Percentiles rank a stretch among this genome's conserved stretches.
These are phyloP conservation scores for Stagonosporopsis tanaceti DNA, from an alignment of 2,329 filamentous ascomycete species.

Conservation along the genomic window DNA sequence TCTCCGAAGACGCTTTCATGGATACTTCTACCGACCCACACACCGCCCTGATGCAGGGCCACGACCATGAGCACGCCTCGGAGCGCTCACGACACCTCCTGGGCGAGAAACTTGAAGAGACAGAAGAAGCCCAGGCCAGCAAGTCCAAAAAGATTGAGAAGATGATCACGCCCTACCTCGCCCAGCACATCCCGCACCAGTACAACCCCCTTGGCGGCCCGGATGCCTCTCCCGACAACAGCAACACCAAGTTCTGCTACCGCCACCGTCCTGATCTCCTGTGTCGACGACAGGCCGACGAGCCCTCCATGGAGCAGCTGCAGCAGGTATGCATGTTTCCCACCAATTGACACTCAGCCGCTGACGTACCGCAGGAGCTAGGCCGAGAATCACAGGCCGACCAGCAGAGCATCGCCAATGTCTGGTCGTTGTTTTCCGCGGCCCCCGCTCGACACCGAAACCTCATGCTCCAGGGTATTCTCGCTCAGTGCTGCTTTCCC, in stretches of 20 bases:
- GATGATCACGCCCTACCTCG: constrained; percentile 86
- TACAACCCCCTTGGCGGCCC: constrained; percentile 77
- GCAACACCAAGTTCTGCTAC: constrained; percentile 93
- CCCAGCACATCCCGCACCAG: constrained; percentile 86
- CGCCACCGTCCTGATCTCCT: constrained; percentile 93
- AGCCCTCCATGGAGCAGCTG: constrained; percentile 93
- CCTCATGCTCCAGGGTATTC: constrained; percentile 94
- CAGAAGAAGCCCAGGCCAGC: constrained; percentile 37
- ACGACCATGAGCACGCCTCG: constrained; percentile 47
- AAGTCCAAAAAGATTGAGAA: constrained; percentile 72
- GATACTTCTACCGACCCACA: constrained; percentile 38
- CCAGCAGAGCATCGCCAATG: constrained; percentile 94
- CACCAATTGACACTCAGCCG: constrained; percentile 9
- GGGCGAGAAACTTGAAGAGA: constrained; percentile 32
- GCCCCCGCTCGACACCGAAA: constrained; percentile 93
- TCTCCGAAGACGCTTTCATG: constrained; percentile 23
- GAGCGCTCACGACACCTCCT: constrained; percentile 43
- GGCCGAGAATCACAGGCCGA: constrained; percentile 82
- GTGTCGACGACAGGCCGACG: constrained; percentile 90
- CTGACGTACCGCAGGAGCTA: constrained; percentile 68
- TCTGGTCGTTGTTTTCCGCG: constrained; percentile 97
- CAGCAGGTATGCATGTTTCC: constrained; percentile 69
- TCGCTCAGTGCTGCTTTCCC: constrained; percentile 96
- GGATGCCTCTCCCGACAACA: constrained; percentile 49
- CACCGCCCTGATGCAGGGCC: constrained; percentile 46